These are phyloP conservation scores for Kregervanrija delftensis DNA, from an alignment of 805 yeast species.

Conservation along the genomic window DNA sequence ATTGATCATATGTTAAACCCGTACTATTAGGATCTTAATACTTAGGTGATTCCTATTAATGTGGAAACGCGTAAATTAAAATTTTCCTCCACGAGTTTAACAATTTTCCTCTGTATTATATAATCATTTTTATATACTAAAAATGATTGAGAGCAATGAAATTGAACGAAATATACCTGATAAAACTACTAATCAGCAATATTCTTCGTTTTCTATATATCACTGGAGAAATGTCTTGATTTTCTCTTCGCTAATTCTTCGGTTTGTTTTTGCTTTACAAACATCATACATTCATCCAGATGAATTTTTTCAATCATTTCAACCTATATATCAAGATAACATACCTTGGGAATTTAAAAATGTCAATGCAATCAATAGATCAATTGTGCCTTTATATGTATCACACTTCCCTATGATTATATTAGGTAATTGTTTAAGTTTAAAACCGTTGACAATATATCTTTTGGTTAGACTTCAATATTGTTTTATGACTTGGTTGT, in stretches of 20 bases:
- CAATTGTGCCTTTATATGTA: constrained; percentile 60
- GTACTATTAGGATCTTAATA: no score
- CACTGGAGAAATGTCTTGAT: constrained; percentile 46
- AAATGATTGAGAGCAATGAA: no score
- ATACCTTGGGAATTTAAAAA: constrained; percentile 81
- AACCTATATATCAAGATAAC: constrained; percentile 50
- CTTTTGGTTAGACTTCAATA: constrained; percentile 46
- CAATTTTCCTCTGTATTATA: no score
- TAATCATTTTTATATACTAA: no score
- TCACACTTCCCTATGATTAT: constrained; percentile 62
- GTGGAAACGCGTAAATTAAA: no score
- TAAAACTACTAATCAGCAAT: no score
- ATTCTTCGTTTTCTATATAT: constrained; percentile 9
- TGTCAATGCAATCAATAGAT: constrained; percentile 50
- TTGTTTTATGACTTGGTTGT: constrained; percentile 26
- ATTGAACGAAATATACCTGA: no score
- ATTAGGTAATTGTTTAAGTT: constrained; percentile 25
- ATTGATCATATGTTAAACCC: no score
- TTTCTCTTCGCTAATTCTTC: constrained; percentile 33
- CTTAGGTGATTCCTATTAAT: no score
- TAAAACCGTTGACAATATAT: constrained; percentile 44
- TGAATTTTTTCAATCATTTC: constrained; percentile 92
- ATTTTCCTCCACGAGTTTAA: no score
- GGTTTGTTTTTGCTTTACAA: constrained; percentile 54
- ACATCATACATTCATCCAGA: constrained; percentile 94